phyloP scores from a whole-genome alignment of 2,329 filamentous ascomycete species.

The Zymoseptoria ardabiliae region DNA sequence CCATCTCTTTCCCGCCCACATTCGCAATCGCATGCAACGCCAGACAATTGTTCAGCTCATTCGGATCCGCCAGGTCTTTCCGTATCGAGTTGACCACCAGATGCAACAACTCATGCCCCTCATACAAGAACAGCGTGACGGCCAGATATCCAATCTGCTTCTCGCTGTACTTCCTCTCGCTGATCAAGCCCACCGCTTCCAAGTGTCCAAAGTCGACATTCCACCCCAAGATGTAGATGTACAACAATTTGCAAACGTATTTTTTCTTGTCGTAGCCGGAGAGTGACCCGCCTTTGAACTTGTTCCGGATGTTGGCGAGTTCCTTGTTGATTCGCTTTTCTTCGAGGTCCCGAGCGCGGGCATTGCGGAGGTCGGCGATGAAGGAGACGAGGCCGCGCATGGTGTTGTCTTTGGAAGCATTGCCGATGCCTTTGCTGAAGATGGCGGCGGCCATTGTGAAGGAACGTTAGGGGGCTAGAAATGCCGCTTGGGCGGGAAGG shows the following conservation, averaged over 20 bases:
- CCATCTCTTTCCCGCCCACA: conserved; percentile 93
- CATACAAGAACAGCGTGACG: conserved; percentile 93
- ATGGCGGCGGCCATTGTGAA: conserved; percentile 29
- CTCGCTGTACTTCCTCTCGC: conserved; percentile 93
- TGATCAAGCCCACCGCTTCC: conserved; percentile 96
- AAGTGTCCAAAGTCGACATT: conserved; percentile 98
- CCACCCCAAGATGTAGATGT: conserved; percentile 98
- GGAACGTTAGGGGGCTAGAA: neutral
- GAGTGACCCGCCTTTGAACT: conserved; percentile 81
- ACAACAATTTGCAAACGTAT: conserved; percentile 99
- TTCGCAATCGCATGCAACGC: conserved; percentile 97
- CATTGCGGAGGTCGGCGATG: conserved; percentile 93
- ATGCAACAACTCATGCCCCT: conserved; percentile 92
- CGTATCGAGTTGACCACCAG: conserved; percentile 97
- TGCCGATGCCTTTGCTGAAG: conserved; percentile 29
- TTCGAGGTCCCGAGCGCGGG: conserved; percentile 86
- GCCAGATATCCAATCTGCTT: conserved; percentile 99
- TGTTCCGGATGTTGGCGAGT: conserved; percentile 94
- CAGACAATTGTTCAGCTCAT: conserved; percentile 95
- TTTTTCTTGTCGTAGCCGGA: conserved; percentile 99
- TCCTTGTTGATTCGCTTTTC: conserved; percentile 99
- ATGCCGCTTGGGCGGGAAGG: no score
- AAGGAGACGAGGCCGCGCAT: conserved; percentile 80
- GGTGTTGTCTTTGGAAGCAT: conserved; percentile 29
- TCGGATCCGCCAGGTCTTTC: conserved; percentile 88